Base-by-base conservation (phyloP, 2,329 filamentous ascomycete species). In the Aspergillus ruber region DNA sequence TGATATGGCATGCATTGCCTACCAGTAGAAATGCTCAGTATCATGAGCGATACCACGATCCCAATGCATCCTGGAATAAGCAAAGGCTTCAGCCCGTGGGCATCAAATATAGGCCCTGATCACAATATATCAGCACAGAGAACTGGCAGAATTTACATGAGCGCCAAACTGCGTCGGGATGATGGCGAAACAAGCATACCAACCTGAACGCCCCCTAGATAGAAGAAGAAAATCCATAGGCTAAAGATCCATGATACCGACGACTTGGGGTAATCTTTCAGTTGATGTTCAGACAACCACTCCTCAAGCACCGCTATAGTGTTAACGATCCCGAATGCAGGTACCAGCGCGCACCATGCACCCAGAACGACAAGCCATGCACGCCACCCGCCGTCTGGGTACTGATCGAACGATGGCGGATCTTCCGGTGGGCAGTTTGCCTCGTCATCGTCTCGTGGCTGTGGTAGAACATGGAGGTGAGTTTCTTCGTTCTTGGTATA, bases 311-410 rank as follows among this genome's bases (percentile, higher is more conserved):
- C 55, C 4, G 62, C 63, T 7, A 61, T 52, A 15, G 59, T 62
- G 42, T 66, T 69, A 42, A 65, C 51, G 25, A 68, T 41, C 2
- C 67, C 69, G 51, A 71, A 66, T 13, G 60, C 59, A 10, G 61
- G 60, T 15, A 66, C 50, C 47, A 69, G 58, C 17, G 58, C 59
- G 52, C 61, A 68, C 53, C 60, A 68, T 3, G 65, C 61, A 1
- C 68, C 69, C 1, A 67, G 47, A 2, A 70, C 68, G 1, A 68
- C 65, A 1, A 60, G 49, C 70, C 70, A 73, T 4, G 70, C 69
- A 15, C 52, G 50, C 17, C 56, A 48, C 7, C 69, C 68, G 17
- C 68, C 68, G 18, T 72, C 69, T 3, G 69, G 69, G 47, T 39
- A 39, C 10, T 39, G 15, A 12, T 39, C 36, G n/a, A 15, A 6